phyloP scores from a whole-genome alignment of 176 grass and related monocot genomes.

The Alloteropsis semialata region DNA sequence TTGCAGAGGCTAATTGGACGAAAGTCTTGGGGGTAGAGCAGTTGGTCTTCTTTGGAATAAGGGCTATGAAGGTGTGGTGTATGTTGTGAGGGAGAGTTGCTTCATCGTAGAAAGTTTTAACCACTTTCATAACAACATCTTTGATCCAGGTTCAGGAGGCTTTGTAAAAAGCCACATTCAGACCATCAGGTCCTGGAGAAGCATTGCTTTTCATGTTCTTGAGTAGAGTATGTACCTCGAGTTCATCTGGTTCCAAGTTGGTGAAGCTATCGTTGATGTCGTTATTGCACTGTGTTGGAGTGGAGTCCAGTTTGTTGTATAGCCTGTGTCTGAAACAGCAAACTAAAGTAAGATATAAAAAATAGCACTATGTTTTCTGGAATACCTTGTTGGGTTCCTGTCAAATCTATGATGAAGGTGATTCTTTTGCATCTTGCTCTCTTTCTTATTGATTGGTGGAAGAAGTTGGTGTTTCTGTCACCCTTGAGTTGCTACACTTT shows the following conservation, averaged over 20 bases:
- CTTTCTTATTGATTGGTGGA: not conserved
- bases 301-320: too few relatives aligned
- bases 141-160: not conserved
- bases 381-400: too few relatives aligned
- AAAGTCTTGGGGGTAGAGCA: not conserved
- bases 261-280: not conserved
- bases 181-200: not conserved
- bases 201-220: not conserved
- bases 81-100: accelerated
- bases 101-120: not conserved
- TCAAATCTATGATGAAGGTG: not conserved
- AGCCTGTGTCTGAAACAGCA: too few relatives aligned
- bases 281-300: too few relatives aligned
- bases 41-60: accelerated
- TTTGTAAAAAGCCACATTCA: not conserved
- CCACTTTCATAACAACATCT: accelerated
- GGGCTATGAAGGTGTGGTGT: not conserved
- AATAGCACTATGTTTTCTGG: not conserved
- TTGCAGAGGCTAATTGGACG: not conserved
- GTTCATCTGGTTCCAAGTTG: accelerated
- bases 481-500: too few relatives aligned
- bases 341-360: too few relatives aligned
- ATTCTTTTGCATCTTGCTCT: not conserved
- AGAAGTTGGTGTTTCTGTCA: not conserved
- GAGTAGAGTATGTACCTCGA: not conserved